Evolutionary conservation across 305 asterid species (phyloP).

Genomic region (Solanum hybrid): DNA sequence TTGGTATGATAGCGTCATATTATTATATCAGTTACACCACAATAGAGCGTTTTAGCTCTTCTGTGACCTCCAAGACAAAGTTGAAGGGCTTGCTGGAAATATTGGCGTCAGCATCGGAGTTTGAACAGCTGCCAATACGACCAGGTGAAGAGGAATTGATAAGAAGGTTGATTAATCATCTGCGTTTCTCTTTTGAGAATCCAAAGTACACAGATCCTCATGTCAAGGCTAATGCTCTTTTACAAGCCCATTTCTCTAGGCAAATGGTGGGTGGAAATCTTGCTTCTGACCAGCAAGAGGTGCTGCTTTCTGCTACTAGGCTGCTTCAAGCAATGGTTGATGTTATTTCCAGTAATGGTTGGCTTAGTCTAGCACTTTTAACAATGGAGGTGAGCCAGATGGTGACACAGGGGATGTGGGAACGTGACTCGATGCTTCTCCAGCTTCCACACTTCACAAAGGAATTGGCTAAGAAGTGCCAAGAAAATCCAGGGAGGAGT

Average conservation of each 20-base stretch:
- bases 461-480: slow-evolving; percentile 80
- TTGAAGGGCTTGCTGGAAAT: slow-evolving; percentile 86
- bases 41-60: slow-evolving; percentile 84
- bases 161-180: slow-evolving; percentile 71
- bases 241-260: slow-evolving; percentile 91
- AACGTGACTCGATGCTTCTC: slow-evolving; percentile 83
- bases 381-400: slow-evolving; percentile 95
- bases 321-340: slow-evolving; percentile 97
- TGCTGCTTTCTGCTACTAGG: slow-evolving; percentile 62
- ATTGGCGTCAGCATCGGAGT: slow-evolving; percentile 89
- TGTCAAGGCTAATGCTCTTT: slow-evolving; percentile 81
- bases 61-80: slow-evolving; percentile 72
- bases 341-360: slow-evolving; percentile 90
- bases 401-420: slow-evolving; percentile 99
- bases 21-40: slow-evolving; percentile 91
- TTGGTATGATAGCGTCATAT: slow-evolving; percentile 94
- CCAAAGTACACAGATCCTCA: slow-evolving; percentile 69
- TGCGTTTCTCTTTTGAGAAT: slow-evolving; percentile 76
- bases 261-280: slow-evolving; percentile 68
- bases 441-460: slow-evolving; percentile 93
- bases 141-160: slow-evolving; percentile 90
- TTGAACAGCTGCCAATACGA: slow-evolving; percentile 67
- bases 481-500: slow-evolving; percentile 66
- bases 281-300: slow-evolving; percentile 82
- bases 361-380: slow-evolving; percentile 86